A percentile compares a stretch with the other conserved stretches of the same genome.
phyloP scores from a whole-genome alignment of 768 basidiomycete species.

The Saitozyma podzolica region DNA sequence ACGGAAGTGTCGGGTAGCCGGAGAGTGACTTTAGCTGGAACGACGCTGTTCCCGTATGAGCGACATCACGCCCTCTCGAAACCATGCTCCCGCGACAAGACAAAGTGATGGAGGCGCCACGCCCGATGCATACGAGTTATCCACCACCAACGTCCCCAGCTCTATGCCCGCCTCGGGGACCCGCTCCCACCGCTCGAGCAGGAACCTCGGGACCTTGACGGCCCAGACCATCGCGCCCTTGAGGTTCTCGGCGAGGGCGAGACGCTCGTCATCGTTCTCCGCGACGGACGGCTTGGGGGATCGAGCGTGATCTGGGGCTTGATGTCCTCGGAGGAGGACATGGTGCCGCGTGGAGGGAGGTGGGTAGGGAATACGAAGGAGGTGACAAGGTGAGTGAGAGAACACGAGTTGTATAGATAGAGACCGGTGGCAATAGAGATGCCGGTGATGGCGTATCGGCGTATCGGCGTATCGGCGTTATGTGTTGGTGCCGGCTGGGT shows the following conservation, averaged over 20 bases:
- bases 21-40: slow-evolving; percentile 28
- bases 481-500: no score
- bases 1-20: slow-evolving; percentile 24
- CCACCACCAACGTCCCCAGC: slow-evolving; percentile 82
- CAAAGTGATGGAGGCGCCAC: no score
- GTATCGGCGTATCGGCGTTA: no score
- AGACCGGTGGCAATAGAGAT: neutral
- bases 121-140: slow-evolving; percentile 54
- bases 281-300: neutral
- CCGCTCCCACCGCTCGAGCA: slow-evolving; percentile 82
- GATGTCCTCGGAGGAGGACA: slow-evolving; percentile 7
- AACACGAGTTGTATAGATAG: neutral
- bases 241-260: slow-evolving; percentile 12
- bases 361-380: slow-evolving; percentile 1
- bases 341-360: neutral
- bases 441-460: no score
- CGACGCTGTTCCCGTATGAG: slow-evolving; percentile 15
- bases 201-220: slow-evolving; percentile 71
- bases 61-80: neutral
- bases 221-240: slow-evolving; percentile 31
- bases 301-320: slow-evolving; percentile 16
- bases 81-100: no score
- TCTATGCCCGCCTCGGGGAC: slow-evolving; percentile 73
- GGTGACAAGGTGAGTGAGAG: slow-evolving; percentile 1
- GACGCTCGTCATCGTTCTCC: slow-evolving; percentile 18